A percentile compares a stretch with the other conserved stretches of the same genome.
Conservation (phyloP, 176 grass and related monocot genomes). For the Secale cereale region DNA sequence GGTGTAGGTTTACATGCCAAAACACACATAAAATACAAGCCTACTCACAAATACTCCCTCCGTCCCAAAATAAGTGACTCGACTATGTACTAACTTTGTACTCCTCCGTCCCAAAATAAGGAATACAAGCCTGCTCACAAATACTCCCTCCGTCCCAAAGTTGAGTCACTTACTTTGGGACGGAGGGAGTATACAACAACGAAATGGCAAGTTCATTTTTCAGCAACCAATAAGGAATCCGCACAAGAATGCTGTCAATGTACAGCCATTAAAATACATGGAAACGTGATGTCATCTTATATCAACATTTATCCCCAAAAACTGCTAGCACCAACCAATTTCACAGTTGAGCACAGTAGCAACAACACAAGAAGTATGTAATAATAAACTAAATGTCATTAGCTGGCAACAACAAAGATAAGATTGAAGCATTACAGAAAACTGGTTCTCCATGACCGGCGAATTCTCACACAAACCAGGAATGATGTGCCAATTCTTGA, state of each 20-base stretch:
- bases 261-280: background rate
- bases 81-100: too few relatives aligned
- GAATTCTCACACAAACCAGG: constrained; percentile 92
- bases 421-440: constrained; percentile 78
- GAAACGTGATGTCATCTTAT: background rate
- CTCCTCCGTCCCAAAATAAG: too few relatives aligned
- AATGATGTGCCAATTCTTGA: constrained; percentile 98
- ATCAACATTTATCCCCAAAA: background rate
- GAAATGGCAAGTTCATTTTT: background rate
- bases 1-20: background rate
- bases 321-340: background rate
- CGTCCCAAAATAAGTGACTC: too few relatives aligned
- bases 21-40: background rate
- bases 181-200: background rate
- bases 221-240: background rate
- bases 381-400: background rate
- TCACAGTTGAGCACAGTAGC: background rate
- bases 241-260: background rate
- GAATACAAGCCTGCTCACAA: too few relatives aligned
- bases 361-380: background rate
- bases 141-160: too few relatives aligned
- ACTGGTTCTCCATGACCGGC: constrained; percentile 98
- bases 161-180: too few relatives aligned
- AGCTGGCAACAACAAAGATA: background rate
- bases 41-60: background rate